Percentiles rank a stretch among this genome's conserved stretches.
These are phyloP conservation scores for Populus hybrid DNA, from an alignment of 441 rosid species.

Conservation along the genomic window DNA sequence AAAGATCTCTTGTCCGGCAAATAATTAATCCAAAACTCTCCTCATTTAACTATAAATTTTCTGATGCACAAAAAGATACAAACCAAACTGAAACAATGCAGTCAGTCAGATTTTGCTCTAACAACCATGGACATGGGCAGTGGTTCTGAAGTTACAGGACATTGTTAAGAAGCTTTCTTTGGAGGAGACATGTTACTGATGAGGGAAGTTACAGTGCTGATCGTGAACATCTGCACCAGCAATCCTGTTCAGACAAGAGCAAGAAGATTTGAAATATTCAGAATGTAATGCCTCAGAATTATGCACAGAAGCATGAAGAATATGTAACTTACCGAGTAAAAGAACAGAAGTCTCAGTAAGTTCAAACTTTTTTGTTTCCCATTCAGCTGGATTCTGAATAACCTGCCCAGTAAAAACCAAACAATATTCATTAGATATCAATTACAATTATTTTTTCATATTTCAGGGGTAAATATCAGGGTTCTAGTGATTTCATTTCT, in stretches of 20 bases:
- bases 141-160: constrained; percentile 6
- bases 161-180: constrained; percentile 48
- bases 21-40: neutral
- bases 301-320: neutral
- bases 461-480: neutral
- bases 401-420: too few relatives aligned
- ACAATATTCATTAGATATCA: too few relatives aligned
- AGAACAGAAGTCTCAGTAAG: constrained; percentile 36
- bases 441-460: too few relatives aligned
- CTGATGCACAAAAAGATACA: neutral
- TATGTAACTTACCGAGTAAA: constrained; percentile 44
- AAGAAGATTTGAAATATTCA: neutral
- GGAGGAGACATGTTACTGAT: constrained; percentile 79
- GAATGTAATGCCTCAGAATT: neutral
- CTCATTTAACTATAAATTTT: neutral
- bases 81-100: neutral
- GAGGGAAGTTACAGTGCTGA: constrained; percentile 44
- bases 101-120: neutral
- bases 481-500: neutral
- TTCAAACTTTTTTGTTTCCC: neutral
- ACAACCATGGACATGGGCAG: neutral
- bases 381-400: too few relatives aligned
- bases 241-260: constrained; percentile 39
- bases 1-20: neutral
- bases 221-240: constrained; percentile 42